Percentiles rank a stretch among this genome's conserved stretches.
phyloP scores from a whole-genome alignment of 768 basidiomycete genomes.

The Multifurca ochricompacta region DNA sequence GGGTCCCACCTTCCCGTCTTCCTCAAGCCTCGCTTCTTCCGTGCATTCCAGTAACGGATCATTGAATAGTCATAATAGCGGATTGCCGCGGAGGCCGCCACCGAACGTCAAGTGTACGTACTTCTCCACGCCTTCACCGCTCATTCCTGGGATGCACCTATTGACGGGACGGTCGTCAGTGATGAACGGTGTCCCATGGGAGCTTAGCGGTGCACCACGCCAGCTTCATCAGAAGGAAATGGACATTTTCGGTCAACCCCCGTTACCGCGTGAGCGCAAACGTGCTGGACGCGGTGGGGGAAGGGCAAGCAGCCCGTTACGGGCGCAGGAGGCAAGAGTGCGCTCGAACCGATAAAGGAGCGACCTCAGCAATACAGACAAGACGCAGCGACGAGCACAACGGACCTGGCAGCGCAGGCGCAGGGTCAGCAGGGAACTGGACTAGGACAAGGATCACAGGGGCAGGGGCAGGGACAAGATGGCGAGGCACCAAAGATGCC shows the following conservation, averaged over 20 bases:
- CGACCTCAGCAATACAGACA: slow-evolving; percentile 45
- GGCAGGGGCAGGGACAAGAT: slow-evolving; percentile 24
- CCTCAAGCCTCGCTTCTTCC: slow-evolving; percentile 5
- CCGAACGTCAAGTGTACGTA: slow-evolving; percentile 76
- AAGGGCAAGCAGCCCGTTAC: slow-evolving; percentile 10
- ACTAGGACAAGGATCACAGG: slow-evolving; percentile 1
- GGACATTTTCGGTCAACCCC: slow-evolving; percentile 51
- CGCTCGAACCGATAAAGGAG: slow-evolving; percentile 70
- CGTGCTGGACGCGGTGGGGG: slow-evolving; percentile 27
- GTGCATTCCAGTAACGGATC: slow-evolving; percentile 6
- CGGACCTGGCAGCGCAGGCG: slow-evolving; percentile 40
- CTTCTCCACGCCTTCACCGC: slow-evolving; percentile 4
- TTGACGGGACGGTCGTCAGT: slow-evolving; percentile 33
- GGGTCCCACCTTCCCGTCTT: not conserved
- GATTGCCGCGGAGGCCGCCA: slow-evolving; percentile 22
- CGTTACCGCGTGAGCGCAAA: slow-evolving; percentile 51
- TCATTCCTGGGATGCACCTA: not conserved
- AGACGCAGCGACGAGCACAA: slow-evolving; percentile 70
- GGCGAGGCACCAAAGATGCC: slow-evolving; percentile 67
- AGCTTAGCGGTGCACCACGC: slow-evolving; percentile 59
- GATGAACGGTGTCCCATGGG: slow-evolving; percentile 73
- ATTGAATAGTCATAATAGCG: not conserved
- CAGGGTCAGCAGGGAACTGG: slow-evolving; percentile 1
- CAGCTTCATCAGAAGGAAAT: slow-evolving; percentile 52
- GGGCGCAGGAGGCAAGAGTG: slow-evolving; percentile 49